A percentile compares a stretch with the other conserved stretches of the same genome.
Evolutionary conservation across 176 grass and related monocot genomes (phyloP).

Genomic region (Phyllostachys edulis): DNA sequence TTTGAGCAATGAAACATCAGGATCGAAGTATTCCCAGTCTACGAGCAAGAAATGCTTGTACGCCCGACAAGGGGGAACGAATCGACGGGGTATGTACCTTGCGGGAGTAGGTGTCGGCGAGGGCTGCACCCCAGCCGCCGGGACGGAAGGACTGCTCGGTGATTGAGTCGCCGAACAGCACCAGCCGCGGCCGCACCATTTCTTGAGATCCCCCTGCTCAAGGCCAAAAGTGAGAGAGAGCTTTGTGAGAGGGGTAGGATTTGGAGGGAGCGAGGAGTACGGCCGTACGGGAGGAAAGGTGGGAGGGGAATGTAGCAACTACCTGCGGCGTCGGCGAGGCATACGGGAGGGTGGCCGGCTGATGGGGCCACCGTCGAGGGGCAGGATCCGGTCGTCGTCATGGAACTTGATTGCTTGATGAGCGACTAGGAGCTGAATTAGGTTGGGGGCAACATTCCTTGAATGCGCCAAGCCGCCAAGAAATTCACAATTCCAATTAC

Average conservation of each 20-base stretch:
- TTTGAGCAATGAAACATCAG: not conserved
- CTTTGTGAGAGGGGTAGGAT: not conserved
- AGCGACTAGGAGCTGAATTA: not conserved
- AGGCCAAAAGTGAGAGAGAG: not conserved
- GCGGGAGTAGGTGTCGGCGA: conserved; percentile 64
- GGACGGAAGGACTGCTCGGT: conserved; percentile 67
- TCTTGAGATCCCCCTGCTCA: not conserved
- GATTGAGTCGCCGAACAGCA: conserved; percentile 77
- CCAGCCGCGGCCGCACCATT: conserved; percentile 40
- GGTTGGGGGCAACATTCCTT: too few relatives aligned
- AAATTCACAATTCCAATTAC: too few relatives aligned
- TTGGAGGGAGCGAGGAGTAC: not conserved
- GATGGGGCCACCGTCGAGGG: not conserved
- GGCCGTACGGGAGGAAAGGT: not conserved
- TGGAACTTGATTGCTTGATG: not conserved
- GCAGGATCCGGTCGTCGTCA: not conserved
- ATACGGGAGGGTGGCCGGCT: not conserved
- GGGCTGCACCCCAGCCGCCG: conserved; percentile 60
- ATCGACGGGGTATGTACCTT: conserved; percentile 31
- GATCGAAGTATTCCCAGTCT: not conserved
- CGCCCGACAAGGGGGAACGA: not conserved
- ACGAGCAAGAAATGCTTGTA: not conserved
- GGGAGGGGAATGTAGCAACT: not conserved
- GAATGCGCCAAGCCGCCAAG: too few relatives aligned
- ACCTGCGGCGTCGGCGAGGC: not conserved